Evolutionary conservation across 2,329 filamentous ascomycete genomes (phyloP).

Genomic region (Stromatinia cepivora): DNA sequence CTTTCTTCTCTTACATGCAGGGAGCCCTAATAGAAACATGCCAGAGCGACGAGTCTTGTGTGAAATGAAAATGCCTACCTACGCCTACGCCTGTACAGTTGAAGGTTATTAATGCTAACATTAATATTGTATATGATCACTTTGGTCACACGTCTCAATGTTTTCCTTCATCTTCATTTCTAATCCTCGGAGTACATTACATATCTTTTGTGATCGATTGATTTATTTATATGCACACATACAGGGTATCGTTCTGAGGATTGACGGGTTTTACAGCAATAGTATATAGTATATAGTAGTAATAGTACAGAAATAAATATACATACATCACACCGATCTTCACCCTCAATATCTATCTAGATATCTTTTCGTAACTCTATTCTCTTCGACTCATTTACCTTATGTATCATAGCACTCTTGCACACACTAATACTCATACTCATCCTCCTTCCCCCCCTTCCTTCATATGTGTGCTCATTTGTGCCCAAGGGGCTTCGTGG

Average conservation of each 20-base stretch:
- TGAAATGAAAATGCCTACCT: not conserved
- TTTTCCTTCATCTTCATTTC: not conserved
- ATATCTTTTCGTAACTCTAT: too few relatives aligned
- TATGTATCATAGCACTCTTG: too few relatives aligned
- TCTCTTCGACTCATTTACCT: too few relatives aligned
- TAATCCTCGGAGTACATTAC: not conserved
- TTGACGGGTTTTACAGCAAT: not conserved
- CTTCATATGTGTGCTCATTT: too few relatives aligned
- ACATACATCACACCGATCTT: too few relatives aligned
- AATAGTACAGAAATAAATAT: too few relatives aligned
- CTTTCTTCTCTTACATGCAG: not conserved
- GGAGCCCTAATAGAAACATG: not conserved
- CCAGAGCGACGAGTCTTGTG: not conserved
- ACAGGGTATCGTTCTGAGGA: not conserved
- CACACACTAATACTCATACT: too few relatives aligned
- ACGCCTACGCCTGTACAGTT: not conserved
- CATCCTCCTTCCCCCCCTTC: too few relatives aligned
- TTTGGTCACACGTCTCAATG: not conserved
- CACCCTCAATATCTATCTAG: too few relatives aligned
- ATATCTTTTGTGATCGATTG: not conserved
- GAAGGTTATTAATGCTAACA: not conserved
- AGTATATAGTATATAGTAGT: not conserved
- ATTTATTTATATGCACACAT: not conserved
- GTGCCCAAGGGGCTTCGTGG: too few relatives aligned
- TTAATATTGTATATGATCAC: not conserved